Conservation (phyloP, 2,329 filamentous ascomycete species). For the Cladorrhinum sp. region DNA sequence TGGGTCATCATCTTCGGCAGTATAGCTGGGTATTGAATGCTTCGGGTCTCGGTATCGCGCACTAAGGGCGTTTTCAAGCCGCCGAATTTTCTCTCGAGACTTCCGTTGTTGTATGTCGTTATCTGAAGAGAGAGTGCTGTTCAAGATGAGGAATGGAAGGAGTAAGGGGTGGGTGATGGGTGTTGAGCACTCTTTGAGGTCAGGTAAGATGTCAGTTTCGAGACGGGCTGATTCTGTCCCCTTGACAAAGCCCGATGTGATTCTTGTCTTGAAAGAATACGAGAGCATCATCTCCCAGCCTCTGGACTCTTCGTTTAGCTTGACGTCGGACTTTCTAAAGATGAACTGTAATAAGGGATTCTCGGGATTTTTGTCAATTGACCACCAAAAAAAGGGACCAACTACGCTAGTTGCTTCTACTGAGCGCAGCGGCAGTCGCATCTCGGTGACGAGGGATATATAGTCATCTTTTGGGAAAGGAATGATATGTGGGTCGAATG, state of each 20-base stretch:
- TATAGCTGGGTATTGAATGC: background rate
- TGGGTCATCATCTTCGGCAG: conserved; percentile 12
- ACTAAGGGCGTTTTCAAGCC: conserved; percentile 31
- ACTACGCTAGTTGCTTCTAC: conserved; percentile 27
- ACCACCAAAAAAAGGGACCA: conserved; percentile 37
- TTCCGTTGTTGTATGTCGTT: conserved; percentile 32
- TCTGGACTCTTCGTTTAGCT: conserved; percentile 31
- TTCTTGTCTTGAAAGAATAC: conserved; percentile 29
- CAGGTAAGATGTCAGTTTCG: background rate
- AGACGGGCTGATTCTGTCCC: conserved; percentile 28
- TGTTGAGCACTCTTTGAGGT: background rate
- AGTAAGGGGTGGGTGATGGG: conserved; percentile 32
- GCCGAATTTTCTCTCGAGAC: conserved; percentile 29
- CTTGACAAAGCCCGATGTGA: conserved; percentile 35
- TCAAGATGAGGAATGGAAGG: conserved; percentile 33
- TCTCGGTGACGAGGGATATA: no score
- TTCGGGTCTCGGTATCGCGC: conserved; percentile 23
- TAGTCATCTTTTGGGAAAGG: no score
- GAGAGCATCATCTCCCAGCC: conserved; percentile 37
- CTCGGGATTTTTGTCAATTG: background rate
- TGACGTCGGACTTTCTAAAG: conserved; percentile 36
- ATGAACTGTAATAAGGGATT: conserved; percentile 25
- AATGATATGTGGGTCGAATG: no score
- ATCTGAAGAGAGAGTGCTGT: conserved; percentile 27
- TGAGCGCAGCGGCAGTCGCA: no score